These are phyloP conservation scores for Geotrichum candidum DNA, from an alignment of 1,139 yeast genomes.

Conservation along the genomic window DNA sequence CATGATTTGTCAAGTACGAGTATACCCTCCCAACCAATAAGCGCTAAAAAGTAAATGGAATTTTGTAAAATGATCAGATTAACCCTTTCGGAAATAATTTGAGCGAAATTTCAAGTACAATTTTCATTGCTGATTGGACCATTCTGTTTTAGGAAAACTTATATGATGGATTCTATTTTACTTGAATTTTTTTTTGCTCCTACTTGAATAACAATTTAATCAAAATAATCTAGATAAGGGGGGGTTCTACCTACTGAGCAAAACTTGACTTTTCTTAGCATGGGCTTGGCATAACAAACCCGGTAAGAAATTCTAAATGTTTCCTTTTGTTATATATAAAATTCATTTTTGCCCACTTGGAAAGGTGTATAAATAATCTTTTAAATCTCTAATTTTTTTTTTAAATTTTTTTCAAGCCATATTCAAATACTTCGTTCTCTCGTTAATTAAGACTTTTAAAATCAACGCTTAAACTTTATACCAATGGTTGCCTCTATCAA, in stretches of 20 bases:
- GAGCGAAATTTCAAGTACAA: background rate
- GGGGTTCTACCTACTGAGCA: background rate
- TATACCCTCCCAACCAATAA: background rate
- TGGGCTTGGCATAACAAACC: background rate
- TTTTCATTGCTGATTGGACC: background rate
- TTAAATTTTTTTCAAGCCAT: background rate
- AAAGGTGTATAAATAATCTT: background rate
- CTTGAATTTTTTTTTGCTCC: too few relatives aligned
- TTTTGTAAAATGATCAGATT: background rate
- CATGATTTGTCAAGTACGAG: background rate
- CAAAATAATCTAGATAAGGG: background rate
- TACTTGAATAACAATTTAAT: background rate
- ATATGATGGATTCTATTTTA: background rate
- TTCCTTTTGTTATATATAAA: background rate
- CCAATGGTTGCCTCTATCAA: background rate
- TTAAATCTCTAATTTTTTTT: background rate
- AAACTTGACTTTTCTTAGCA: background rate
- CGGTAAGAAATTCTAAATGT: background rate
- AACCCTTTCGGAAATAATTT: background rate
- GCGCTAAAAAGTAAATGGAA: background rate
- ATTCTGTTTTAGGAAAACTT: background rate
- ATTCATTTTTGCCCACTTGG: background rate
- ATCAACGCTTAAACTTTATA: background rate
- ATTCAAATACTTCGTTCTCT: background rate
- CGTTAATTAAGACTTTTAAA: background rate